Percentiles rank a stretch among this genome's conserved stretches.
These are phyloP conservation scores for Epichloe uncinata DNA, from an alignment of 2,329 filamentous ascomycete species.

Conservation along the genomic window DNA sequence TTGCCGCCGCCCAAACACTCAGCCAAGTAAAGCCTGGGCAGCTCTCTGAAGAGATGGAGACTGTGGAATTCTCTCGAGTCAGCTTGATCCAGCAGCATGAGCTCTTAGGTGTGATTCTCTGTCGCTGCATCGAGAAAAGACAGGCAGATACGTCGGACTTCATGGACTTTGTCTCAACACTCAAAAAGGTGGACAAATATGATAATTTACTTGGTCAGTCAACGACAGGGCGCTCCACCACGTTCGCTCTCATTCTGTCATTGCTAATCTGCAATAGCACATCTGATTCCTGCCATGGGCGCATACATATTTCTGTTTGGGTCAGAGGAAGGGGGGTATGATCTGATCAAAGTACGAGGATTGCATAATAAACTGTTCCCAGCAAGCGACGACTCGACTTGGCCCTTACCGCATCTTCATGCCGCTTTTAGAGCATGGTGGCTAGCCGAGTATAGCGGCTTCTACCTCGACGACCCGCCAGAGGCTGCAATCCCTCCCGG, in stretches of 20 bases:
- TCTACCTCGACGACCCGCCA: slow-evolving; percentile 64
- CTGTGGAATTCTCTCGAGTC: slow-evolving; percentile 64
- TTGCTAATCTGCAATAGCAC: slow-evolving; percentile 33
- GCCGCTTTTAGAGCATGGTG: slow-evolving; percentile 73
- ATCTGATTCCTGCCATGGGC: slow-evolving; percentile 70
- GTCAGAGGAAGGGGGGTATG: slow-evolving; percentile 60
- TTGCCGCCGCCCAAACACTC: slow-evolving; percentile 62
- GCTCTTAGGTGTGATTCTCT: slow-evolving; percentile 66
- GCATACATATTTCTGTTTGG: slow-evolving; percentile 67
- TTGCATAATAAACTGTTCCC: slow-evolving; percentile 57
- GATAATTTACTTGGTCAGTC: slow-evolving; percentile 45
- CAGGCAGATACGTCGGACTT: slow-evolving; percentile 63
- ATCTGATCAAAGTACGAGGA: slow-evolving; percentile 54
- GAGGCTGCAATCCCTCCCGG: slow-evolving; percentile 41
- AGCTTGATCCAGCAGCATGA: slow-evolving; percentile 87
- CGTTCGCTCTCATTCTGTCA: slow-evolving; percentile 1
- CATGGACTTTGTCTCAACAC: slow-evolving; percentile 49
- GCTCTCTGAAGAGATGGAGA: slow-evolving; percentile 55
- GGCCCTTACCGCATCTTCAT: slow-evolving; percentile 63
- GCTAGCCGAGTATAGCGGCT: slow-evolving; percentile 85
- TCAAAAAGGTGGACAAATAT: slow-evolving; percentile 64
- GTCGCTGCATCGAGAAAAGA: slow-evolving; percentile 62
- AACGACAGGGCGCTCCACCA: not conserved
- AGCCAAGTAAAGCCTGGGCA: slow-evolving; percentile 43
- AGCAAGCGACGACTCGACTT: slow-evolving; percentile 52